phyloP scores from a whole-genome alignment of 1,284 basidiomycete species.

The Marasmius sp. region DNA sequence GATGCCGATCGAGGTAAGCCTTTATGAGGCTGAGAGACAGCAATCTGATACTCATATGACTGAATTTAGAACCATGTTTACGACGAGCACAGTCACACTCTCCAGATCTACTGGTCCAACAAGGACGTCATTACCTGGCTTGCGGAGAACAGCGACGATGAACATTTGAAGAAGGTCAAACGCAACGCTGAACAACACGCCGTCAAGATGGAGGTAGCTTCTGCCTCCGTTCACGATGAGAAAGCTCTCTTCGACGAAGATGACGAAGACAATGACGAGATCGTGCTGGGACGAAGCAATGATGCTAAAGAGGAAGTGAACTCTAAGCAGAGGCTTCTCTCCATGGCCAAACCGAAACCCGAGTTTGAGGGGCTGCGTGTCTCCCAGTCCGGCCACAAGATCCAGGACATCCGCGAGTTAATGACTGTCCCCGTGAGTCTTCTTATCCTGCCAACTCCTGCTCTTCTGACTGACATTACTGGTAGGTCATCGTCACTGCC shows the following conservation, averaged over 20 bases:
- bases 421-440: constrained; percentile 84
- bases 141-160: constrained; percentile 92
- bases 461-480: constrained; percentile 1
- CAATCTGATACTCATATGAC: constrained; percentile 11
- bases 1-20: constrained; percentile 90
- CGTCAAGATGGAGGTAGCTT: constrained; percentile 82
- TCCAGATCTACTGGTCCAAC: constrained; percentile 91
- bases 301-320: constrained; percentile 47
- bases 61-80: constrained; percentile 80
- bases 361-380: constrained; percentile 80
- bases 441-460: not conserved
- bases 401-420: constrained; percentile 90
- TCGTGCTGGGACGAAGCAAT: constrained; percentile 69
- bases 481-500: constrained; percentile 86
- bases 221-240: constrained; percentile 81
- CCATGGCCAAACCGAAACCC: constrained; percentile 69
- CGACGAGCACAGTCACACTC: constrained; percentile 87
- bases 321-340: constrained; percentile 76
- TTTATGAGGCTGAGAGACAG: not conserved
- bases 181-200: constrained; percentile 84
- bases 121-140: constrained; percentile 93
- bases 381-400: constrained; percentile 77
- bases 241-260: constrained; percentile 88
- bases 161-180: constrained; percentile 90
- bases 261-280: constrained; percentile 74